These are phyloP conservation scores for Cladosporium halotolerans DNA, from an alignment of 2,329 filamentous ascomycete genomes.

Conservation along the genomic window DNA sequence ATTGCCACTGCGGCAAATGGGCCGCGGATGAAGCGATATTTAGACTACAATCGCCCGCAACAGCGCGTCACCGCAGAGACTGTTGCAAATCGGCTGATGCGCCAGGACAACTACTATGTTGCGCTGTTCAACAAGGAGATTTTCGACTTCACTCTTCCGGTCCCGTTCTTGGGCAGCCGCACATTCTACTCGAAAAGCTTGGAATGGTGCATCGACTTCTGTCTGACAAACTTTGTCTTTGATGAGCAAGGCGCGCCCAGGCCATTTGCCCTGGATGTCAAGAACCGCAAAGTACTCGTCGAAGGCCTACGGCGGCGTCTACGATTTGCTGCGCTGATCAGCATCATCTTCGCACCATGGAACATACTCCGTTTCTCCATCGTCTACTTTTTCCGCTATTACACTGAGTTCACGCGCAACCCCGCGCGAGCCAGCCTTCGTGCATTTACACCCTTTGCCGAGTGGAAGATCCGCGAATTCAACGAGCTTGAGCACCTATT, in stretches of 20 bases:
- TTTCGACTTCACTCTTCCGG: conserved; percentile 73
- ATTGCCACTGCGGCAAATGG: conserved; percentile 68
- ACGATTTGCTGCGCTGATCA: conserved; percentile 75
- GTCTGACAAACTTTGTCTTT: conserved; percentile 90
- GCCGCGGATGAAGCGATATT: conserved; percentile 53
- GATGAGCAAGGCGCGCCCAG: conserved; percentile 82
- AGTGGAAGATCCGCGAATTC: conserved; percentile 98
- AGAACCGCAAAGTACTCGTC: conserved; percentile 71
- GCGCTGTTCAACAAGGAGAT: conserved; percentile 97
- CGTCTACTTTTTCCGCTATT: conserved; percentile 90
- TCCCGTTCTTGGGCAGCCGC: conserved; percentile 73
- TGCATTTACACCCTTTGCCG: conserved; percentile 84
- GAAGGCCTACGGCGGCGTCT: conserved; percentile 72
- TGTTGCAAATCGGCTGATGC: conserved; percentile 94
- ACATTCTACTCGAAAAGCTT: conserved; percentile 85
- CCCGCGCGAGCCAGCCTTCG: conserved; percentile 80
- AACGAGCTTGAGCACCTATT: conserved; percentile 94
- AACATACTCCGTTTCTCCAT: conserved; percentile 80
- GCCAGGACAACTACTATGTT: conserved; percentile 93
- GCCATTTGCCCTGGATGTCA: conserved; percentile 76
- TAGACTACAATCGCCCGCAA: conserved; percentile 51
- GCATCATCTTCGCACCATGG: conserved; percentile 79
- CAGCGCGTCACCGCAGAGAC: conserved; percentile 93
- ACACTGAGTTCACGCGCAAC: conserved; percentile 95
- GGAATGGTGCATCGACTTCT: conserved; percentile 86